phyloP scores from a whole-genome alignment of 2,329 filamentous ascomycete species.

The Basipetospora sp. region DNA sequence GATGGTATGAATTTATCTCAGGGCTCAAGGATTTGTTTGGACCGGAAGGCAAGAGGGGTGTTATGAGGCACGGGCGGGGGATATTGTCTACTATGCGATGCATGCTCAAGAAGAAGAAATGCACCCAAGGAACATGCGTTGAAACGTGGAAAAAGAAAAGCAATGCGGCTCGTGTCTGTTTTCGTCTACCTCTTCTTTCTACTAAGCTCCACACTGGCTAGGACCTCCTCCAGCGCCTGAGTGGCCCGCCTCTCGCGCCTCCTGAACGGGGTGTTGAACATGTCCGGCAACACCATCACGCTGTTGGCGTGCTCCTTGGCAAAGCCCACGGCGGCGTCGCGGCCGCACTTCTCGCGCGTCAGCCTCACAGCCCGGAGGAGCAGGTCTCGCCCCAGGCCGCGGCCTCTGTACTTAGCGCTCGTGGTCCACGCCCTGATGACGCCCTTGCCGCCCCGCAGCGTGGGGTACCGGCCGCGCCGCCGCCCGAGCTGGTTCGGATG shows the following conservation, averaged over 20 bases:
- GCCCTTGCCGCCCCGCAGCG: constrained; percentile 36
- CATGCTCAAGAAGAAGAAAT: too few relatives aligned
- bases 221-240: constrained; percentile 33
- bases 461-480: constrained; percentile 7
- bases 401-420: constrained; percentile 49
- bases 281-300: constrained; percentile 41
- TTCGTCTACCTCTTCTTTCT: constrained; percentile 31
- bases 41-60: too few relatives aligned
- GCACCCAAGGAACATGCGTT: too few relatives aligned
- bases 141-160: too few relatives aligned
- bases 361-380: constrained; percentile 57
- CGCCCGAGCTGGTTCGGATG: not conserved
- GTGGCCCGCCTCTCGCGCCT: constrained; percentile 43
- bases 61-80: too few relatives aligned
- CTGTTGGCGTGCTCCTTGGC: constrained; percentile 66
- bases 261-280: constrained; percentile 49
- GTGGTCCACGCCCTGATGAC: constrained; percentile 76
- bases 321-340: constrained; percentile 54
- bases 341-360: constrained; percentile 53
- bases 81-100: too few relatives aligned
- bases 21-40: too few relatives aligned
- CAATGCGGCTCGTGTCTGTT: not conserved
- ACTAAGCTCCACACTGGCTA: constrained; percentile 32
- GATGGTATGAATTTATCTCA: too few relatives aligned
- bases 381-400: constrained; percentile 58